These are phyloP conservation scores for Verticillium longisporum DNA, from an alignment of 2,329 filamentous ascomycete species.

Conservation along the genomic window DNA sequence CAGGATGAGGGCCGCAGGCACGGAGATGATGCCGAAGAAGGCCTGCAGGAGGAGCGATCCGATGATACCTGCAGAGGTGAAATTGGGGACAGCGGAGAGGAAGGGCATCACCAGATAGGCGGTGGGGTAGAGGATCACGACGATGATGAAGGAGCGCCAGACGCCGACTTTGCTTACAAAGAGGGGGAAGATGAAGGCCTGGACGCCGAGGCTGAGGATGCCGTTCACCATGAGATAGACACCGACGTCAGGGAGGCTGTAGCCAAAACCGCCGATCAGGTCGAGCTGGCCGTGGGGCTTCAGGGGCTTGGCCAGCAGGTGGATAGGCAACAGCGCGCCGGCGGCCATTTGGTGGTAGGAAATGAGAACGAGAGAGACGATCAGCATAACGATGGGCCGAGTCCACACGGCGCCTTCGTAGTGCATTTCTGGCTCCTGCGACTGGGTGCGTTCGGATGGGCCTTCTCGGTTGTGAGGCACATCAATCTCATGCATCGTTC, in stretches of 20 bases:
- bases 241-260: slow-evolving; percentile 58
- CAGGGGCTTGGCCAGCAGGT: slow-evolving; percentile 30
- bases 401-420: slow-evolving; percentile 25
- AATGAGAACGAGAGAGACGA: slow-evolving; percentile 29
- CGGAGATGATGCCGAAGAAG: slow-evolving; percentile 60
- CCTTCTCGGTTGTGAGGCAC: slow-evolving; percentile 7
- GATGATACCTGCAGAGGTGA: slow-evolving; percentile 58
- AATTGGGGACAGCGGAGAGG: slow-evolving; percentile 49
- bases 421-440: slow-evolving; percentile 1
- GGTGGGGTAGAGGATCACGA: slow-evolving; percentile 59
- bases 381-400: slow-evolving; percentile 33
- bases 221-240: slow-evolving; percentile 65
- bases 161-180: slow-evolving; percentile 58
- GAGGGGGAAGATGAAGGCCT: slow-evolving; percentile 63
- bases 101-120: slow-evolving; percentile 66
- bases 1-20: slow-evolving; percentile 62
- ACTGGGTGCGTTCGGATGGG: slow-evolving; percentile 7
- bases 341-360: slow-evolving; percentile 41
- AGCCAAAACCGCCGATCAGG: slow-evolving; percentile 56
- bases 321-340: slow-evolving; percentile 31
- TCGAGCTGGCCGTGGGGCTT: slow-evolving; percentile 22
- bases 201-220: slow-evolving; percentile 64
- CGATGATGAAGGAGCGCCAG: slow-evolving; percentile 59
- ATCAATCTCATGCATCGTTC: slow-evolving; percentile 32
- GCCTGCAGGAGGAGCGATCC: slow-evolving; percentile 59